These are phyloP conservation scores for Periconia sp. DNA, from an alignment of 2,329 filamentous ascomycete genomes.

Conservation along the genomic window DNA sequence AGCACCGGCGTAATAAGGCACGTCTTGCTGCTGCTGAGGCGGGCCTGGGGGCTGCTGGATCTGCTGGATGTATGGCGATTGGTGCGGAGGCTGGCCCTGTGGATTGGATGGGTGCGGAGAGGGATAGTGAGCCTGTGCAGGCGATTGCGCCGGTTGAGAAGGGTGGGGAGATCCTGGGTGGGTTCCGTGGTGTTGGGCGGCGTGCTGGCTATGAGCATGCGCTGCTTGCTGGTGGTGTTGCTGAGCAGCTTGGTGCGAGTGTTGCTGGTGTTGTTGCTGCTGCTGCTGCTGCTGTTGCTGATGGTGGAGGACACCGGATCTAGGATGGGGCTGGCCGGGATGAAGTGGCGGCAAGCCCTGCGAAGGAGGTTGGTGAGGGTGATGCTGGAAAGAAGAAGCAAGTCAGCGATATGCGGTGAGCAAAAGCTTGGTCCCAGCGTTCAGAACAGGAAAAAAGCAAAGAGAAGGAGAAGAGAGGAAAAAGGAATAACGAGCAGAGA, in stretches of 20 bases:
- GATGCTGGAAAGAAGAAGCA: slow-evolving; percentile 60
- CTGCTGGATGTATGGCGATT: slow-evolving; percentile 66
- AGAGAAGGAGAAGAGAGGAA: not conserved
- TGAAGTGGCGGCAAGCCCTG: slow-evolving; percentile 68
- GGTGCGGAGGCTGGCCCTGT: slow-evolving; percentile 53
- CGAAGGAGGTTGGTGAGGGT: slow-evolving; percentile 65
- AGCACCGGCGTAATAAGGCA: slow-evolving; percentile 73
- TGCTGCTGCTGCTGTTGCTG: not conserved
- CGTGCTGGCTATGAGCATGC: slow-evolving; percentile 63
- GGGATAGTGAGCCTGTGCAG: slow-evolving; percentile 63
- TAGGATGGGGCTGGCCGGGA: slow-evolving; percentile 9
- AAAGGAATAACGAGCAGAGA: not conserved
- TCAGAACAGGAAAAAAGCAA: not conserved
- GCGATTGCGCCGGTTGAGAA: slow-evolving; percentile 61
- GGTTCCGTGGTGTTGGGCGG: slow-evolving; percentile 43
- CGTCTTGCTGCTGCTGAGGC: slow-evolving; percentile 54
- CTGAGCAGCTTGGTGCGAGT: slow-evolving; percentile 15
- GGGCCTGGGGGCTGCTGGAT: slow-evolving; percentile 64
- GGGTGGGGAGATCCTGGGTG: slow-evolving; percentile 66
- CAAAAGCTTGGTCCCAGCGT: not conserved
- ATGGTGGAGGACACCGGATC: slow-evolving; percentile 22
- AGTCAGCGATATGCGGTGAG: slow-evolving; percentile 30
- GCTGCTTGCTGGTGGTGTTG: slow-evolving; percentile 69
- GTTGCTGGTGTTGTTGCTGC: slow-evolving; percentile 43
- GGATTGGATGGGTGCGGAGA: slow-evolving; percentile 66